These are phyloP conservation scores for Talaromyces verruculosus DNA, from an alignment of 2,329 filamentous ascomycete species.

Conservation along the genomic window DNA sequence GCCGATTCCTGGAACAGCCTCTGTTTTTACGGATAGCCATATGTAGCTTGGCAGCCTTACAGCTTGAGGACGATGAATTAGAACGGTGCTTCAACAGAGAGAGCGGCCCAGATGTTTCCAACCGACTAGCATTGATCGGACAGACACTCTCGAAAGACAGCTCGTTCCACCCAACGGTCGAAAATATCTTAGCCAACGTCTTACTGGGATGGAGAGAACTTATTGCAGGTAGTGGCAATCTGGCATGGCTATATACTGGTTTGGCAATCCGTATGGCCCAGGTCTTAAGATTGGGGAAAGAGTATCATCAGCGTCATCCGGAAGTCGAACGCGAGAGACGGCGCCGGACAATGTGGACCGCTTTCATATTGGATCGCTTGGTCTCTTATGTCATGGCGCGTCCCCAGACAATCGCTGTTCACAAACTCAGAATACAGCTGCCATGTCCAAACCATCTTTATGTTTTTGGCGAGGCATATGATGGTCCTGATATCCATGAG, in stretches of 20 bases:
- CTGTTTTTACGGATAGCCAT: background rate
- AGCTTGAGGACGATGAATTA: background rate
- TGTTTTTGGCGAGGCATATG: conserved; percentile 3
- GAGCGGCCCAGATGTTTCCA: background rate
- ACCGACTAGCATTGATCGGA: background rate
- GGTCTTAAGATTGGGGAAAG: background rate
- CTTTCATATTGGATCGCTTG: conserved; percentile 7
- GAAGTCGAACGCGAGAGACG: conserved; percentile 4
- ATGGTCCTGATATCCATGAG: background rate
- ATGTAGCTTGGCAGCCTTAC: background rate
- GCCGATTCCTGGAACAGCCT: conserved; percentile 5
- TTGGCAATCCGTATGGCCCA: conserved; percentile 3
- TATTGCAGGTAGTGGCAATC: background rate
- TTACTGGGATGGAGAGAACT: conserved; percentile 5
- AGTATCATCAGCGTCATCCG: conserved; percentile 12
- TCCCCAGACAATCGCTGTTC: background rate
- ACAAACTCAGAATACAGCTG: conserved; percentile 5
- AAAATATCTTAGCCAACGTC: conserved; percentile 4
- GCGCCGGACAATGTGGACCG: background rate
- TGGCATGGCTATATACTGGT: conserved; percentile 4
- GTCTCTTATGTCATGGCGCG: conserved; percentile 9
- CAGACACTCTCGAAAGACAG: background rate
- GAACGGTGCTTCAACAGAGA: background rate
- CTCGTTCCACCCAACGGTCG: conserved; percentile 5
- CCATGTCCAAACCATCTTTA: conserved; percentile 1